Percentiles rank a stretch among this genome's conserved stretches.
These are phyloP conservation scores for Polytolypa hystricis DNA, from an alignment of 2,329 filamentous ascomycete genomes.

Conservation along the genomic window DNA sequence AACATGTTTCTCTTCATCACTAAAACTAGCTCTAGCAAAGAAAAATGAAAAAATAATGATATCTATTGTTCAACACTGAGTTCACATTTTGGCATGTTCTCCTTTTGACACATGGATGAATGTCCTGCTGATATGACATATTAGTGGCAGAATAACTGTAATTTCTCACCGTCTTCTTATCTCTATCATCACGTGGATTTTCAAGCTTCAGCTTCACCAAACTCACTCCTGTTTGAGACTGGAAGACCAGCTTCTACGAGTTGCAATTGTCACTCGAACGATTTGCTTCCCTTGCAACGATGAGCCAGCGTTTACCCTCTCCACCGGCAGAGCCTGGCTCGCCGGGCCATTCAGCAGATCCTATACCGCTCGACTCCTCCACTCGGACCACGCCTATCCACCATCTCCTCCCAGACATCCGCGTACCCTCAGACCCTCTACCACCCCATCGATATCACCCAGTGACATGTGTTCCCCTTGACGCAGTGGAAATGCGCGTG, in stretches of 20 bases:
- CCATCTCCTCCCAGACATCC: constrained; percentile 26
- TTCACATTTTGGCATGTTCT: not conserved
- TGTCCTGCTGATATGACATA: too few relatives aligned
- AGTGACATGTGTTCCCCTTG: constrained; percentile 26
- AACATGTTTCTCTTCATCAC: too few relatives aligned
- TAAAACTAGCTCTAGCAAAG: not conserved
- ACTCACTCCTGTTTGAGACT: too few relatives aligned
- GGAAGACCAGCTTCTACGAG: too few relatives aligned
- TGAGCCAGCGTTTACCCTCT: constrained; percentile 23
- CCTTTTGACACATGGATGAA: not conserved
- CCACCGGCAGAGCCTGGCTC: constrained; percentile 23
- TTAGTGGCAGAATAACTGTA: too few relatives aligned
- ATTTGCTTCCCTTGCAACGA: constrained; percentile 12
- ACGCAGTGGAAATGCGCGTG: constrained; percentile 18
- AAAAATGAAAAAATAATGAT: constrained; percentile 1
- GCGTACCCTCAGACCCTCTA: constrained; percentile 26
- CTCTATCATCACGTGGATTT: constrained; percentile 1
- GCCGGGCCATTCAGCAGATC: constrained; percentile 7
- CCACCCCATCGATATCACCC: constrained; percentile 28
- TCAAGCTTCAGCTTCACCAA: too few relatives aligned
- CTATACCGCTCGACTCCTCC: constrained; percentile 25
- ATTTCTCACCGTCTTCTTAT: too few relatives aligned
- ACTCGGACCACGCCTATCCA: constrained; percentile 31
- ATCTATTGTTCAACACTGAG: too few relatives aligned
- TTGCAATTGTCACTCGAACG: too few relatives aligned